Percentiles rank a stretch among this genome's conserved stretches.
phyloP scores from a whole-genome alignment of 257 asterid genomes.

The Penstemon eatonii region DNA sequence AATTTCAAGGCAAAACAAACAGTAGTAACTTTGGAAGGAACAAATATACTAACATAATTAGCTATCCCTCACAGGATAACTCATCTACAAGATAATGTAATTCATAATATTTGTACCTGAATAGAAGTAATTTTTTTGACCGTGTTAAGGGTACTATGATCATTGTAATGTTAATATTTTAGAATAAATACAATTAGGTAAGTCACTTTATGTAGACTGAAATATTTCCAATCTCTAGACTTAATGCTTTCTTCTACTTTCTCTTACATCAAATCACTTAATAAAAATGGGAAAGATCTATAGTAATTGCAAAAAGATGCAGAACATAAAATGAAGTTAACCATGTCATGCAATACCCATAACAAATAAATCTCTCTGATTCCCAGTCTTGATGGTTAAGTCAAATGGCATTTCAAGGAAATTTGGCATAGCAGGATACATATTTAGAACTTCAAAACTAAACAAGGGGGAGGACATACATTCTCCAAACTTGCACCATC shows the following conservation, averaged over 20 bases:
- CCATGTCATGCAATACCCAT: slow-evolving; percentile 8
- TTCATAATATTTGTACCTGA: slow-evolving; percentile 13
- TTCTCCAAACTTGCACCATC: slow-evolving; percentile 16
- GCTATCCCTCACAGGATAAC: not conserved
- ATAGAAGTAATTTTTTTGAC: slow-evolving; percentile 5
- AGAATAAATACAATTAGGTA: too few relatives aligned
- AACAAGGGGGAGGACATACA: slow-evolving; percentile 9
- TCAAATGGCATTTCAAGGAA: slow-evolving; percentile 12
- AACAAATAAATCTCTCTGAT: slow-evolving; percentile 15
- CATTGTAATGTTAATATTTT: too few relatives aligned
- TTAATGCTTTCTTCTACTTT: too few relatives aligned
- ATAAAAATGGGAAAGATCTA: not conserved
- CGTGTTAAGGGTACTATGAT: not conserved
- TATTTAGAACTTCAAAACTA: slow-evolving; percentile 23
- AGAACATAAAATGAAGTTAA: slow-evolving; percentile 4
- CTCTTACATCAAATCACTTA: too few relatives aligned
- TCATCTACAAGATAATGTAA: slow-evolving; percentile 19
- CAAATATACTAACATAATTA: not conserved
- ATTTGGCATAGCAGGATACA: slow-evolving; percentile 15
- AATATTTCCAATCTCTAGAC: too few relatives aligned
- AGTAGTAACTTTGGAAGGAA: slow-evolving; percentile 9
- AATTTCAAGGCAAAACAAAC: slow-evolving; percentile 13
- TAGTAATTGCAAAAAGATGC: slow-evolving; percentile 2
- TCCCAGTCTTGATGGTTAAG: slow-evolving; percentile 18
- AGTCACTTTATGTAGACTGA: too few relatives aligned